phyloP scores from a whole-genome alignment of 164 flowering plant species.

The Nelumbo lutea region DNA sequence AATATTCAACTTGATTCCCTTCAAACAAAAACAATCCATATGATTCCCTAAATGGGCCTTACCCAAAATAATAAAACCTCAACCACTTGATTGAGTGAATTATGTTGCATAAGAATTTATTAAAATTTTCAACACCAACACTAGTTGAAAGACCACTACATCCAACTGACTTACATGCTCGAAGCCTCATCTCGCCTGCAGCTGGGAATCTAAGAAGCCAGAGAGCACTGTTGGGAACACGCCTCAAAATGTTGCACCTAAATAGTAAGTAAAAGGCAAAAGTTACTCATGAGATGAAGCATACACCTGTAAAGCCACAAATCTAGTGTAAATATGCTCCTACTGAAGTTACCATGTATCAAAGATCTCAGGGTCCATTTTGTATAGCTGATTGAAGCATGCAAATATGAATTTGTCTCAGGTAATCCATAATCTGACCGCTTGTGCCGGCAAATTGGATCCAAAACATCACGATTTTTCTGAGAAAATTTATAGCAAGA shows the following conservation, averaged over 20 bases:
- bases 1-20: no score
- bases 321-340: background rate
- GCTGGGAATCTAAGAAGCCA: conserved; percentile 99
- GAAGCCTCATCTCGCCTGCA: conserved; percentile 91
- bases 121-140: no score
- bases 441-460: conserved; percentile 62
- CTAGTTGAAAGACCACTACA: background rate
- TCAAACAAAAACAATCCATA: no score
- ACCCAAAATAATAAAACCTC: no score
- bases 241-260: conserved; percentile 97
- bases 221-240: conserved; percentile 88
- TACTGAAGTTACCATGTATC: conserved; percentile 60
- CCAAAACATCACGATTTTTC: conserved; percentile 91
- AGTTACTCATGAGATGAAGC: background rate
- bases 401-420: conserved; percentile 89
- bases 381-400: conserved; percentile 95
- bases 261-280: background rate
- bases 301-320: background rate
- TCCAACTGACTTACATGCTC: conserved; percentile 59
- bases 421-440: conserved; percentile 93
- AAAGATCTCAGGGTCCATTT: conserved; percentile 95
- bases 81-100: no score
- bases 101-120: no score
- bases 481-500: conserved; percentile 15
- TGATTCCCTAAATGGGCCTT: no score